A percentile compares a stretch with the other conserved stretches of the same genome.
phyloP scores from a whole-genome alignment of 169 alveolate species.

The Plasmodium malariae region DNA sequence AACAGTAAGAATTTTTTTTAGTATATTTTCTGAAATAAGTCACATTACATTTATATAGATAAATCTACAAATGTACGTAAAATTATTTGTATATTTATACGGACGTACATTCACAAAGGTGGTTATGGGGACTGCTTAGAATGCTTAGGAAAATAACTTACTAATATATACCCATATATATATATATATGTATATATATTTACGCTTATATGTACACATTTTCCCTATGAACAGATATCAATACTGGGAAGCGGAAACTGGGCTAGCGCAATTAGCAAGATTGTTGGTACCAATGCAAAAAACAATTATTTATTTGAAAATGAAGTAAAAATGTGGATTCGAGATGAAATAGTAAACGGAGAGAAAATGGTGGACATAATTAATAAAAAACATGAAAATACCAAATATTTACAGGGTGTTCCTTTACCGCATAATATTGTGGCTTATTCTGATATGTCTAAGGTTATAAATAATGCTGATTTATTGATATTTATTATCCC shows the following conservation, averaged over 20 bases:
- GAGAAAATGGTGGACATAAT: conserved; percentile 89
- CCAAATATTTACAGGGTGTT: conserved; percentile 91
- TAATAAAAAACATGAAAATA: conserved; percentile 91
- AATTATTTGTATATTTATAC: neutral
- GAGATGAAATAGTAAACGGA: conserved; percentile 90
- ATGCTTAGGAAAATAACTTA: too few relatives aligned
- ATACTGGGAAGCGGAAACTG: conserved; percentile 92
- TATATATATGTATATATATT: neutral
- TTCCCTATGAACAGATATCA: conserved; percentile 79
- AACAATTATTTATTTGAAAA: conserved; percentile 63
- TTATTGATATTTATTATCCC: conserved; percentile 91
- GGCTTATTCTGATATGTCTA: conserved; percentile 90
- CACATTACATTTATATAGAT: too few relatives aligned
- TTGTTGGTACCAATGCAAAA: conserved; percentile 85
- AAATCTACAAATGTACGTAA: too few relatives aligned
- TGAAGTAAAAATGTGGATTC: conserved; percentile 91
- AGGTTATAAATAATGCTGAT: conserved; percentile 89
- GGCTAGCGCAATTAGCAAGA: conserved; percentile 91
- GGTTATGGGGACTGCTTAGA: too few relatives aligned
- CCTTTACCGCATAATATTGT: conserved; percentile 89
- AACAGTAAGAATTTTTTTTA: too few relatives aligned
- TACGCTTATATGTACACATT: neutral
- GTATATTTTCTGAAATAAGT: too few relatives aligned
- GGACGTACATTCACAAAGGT: neutral
- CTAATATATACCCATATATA: neutral